These are phyloP conservation scores for Cladosporium sp. DNA, from an alignment of 2,329 filamentous ascomycete genomes.

Conservation along the genomic window DNA sequence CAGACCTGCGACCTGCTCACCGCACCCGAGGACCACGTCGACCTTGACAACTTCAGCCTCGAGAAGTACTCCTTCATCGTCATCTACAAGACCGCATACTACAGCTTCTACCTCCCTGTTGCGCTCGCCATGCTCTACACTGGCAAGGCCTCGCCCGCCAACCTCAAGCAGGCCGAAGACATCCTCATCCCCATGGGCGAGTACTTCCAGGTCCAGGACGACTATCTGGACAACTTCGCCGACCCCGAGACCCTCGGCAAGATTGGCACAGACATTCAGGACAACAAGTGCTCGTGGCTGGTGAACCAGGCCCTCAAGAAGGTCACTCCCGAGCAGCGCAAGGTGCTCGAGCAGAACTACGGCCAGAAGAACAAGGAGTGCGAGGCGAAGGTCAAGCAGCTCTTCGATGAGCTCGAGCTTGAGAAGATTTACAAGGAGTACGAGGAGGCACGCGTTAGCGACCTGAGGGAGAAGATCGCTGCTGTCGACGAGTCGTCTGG, in stretches of 20 bases:
- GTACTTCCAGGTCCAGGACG: conserved; percentile 99
- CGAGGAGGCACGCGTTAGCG: conserved; percentile 80
- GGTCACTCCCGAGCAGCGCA: conserved; percentile 78
- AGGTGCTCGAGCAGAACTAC: conserved; percentile 87
- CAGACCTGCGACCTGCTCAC: conserved; percentile 94
- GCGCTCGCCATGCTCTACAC: conserved; percentile 84
- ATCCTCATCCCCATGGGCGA: conserved; percentile 96
- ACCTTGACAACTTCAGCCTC: conserved; percentile 92
- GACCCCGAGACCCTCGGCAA: conserved; percentile 91
- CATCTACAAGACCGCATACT: conserved; percentile 99
- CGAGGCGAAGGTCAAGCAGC: conserved; percentile 81
- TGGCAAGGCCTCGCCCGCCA: conserved; percentile 77
- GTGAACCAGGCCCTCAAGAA: conserved; percentile 88
- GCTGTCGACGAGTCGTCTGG: conserved; percentile 81
- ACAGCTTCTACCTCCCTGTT: conserved; percentile 97
- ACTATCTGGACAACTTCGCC: conserved; percentile 98
- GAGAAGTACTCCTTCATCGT: conserved; percentile 98
- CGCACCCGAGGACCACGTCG: conserved; percentile 86
- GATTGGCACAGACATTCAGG: conserved; percentile 97
- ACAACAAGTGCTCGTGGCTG: conserved; percentile 99
- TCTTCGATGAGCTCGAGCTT: conserved; percentile 82
- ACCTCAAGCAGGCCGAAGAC: conserved; percentile 81
- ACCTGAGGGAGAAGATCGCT: conserved; percentile 71
- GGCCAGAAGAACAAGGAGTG: conserved; percentile 81
- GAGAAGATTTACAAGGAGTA: conserved; percentile 81